Conservation (phyloP, 306 rosid genomes). For the Acacia acuminata region DNA sequence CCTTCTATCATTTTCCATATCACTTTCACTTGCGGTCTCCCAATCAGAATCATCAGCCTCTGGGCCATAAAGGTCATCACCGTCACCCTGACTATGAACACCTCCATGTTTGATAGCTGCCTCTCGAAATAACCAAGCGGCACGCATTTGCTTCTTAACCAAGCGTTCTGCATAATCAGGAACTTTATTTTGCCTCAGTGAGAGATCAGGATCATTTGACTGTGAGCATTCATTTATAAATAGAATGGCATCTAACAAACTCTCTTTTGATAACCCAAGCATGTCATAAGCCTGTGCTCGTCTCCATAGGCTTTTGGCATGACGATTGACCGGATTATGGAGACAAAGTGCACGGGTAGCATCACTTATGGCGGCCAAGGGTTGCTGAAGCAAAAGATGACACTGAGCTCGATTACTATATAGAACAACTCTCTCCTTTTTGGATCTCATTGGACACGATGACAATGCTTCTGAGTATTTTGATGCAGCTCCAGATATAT, state of each 20-base stretch:
- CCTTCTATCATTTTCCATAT: slow-evolving; percentile 91
- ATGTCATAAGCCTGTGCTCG: slow-evolving; percentile 98
- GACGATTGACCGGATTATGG: slow-evolving; percentile 90
- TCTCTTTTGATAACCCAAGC: slow-evolving; percentile 94
- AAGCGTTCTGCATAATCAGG: slow-evolving; percentile 95
- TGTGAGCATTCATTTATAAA: slow-evolving; percentile 98
- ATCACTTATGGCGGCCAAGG: slow-evolving; percentile 93
- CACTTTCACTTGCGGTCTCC: slow-evolving; percentile 99
- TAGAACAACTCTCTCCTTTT: slow-evolving; percentile 92
- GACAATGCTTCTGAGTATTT: slow-evolving; percentile 95
- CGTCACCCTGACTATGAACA: slow-evolving; percentile 84
- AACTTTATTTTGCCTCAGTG: slow-evolving; percentile 86
- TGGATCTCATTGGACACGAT: slow-evolving; percentile 95
- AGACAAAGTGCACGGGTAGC: slow-evolving; percentile 96
- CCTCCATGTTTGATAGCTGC: slow-evolving; percentile 94
- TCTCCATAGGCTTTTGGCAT: slow-evolving; percentile 99
- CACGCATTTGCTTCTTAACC: slow-evolving; percentile 97
- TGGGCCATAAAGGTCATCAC: slow-evolving; percentile 76
- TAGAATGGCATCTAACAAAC: slow-evolving; percentile 90
- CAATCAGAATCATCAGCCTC: slow-evolving; percentile 94
- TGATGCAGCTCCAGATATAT: slow-evolving; percentile 89
- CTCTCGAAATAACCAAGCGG: slow-evolving; percentile 95
- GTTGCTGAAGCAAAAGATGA: slow-evolving; percentile 87
- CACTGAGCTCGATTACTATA: slow-evolving; percentile 97
- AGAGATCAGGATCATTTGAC: slow-evolving; percentile 92